phyloP scores from a whole-genome alignment of 2,329 filamentous ascomycete species.

The Eurotiales sp. region DNA sequence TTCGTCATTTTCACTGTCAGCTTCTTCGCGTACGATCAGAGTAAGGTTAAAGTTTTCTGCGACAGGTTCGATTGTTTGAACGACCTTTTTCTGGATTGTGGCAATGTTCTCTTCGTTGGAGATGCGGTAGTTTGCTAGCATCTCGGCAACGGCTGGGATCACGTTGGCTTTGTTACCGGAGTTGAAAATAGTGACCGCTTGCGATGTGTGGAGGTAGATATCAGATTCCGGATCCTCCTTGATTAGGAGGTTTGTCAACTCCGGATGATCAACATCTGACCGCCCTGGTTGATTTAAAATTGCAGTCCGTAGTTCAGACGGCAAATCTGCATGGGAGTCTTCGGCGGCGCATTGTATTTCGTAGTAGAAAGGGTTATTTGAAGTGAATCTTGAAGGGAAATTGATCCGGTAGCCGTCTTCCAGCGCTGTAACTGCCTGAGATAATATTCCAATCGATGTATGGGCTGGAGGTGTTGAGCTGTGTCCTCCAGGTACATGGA shows the following conservation, averaged over 20 bases:
- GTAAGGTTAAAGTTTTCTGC: slow-evolving; percentile 37
- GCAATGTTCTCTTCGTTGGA: slow-evolving; percentile 51
- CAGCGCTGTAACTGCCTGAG: slow-evolving; percentile 60
- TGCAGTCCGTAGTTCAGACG: slow-evolving; percentile 33
- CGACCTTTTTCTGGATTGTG: slow-evolving; percentile 44
- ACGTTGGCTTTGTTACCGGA: slow-evolving; percentile 58
- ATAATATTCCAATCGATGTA: slow-evolving; percentile 65
- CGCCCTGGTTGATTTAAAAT: slow-evolving; percentile 10
- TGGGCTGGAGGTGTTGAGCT: slow-evolving; percentile 59
- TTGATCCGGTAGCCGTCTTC: slow-evolving; percentile 53
- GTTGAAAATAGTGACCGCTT: slow-evolving; percentile 52
- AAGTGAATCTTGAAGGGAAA: slow-evolving; percentile 41
- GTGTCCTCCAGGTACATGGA: slow-evolving; percentile 59
- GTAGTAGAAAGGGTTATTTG: slow-evolving; percentile 53
- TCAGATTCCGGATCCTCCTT: slow-evolving; percentile 36
- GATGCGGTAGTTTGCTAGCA: slow-evolving; percentile 55
- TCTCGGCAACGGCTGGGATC: slow-evolving; percentile 51
- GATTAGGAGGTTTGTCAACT: slow-evolving; percentile 33
- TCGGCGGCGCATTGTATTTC: slow-evolving; percentile 56
- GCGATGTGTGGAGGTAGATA: slow-evolving; percentile 55
- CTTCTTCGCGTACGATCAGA: neutral
- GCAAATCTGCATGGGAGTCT: slow-evolving; percentile 48
- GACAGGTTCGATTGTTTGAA: slow-evolving; percentile 43
- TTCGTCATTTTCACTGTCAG: neutral
- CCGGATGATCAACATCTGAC: slow-evolving; percentile 46